These are phyloP conservation scores for Setaria viridis DNA, from an alignment of 202 grass and related monocot species.

Conservation along the genomic window DNA sequence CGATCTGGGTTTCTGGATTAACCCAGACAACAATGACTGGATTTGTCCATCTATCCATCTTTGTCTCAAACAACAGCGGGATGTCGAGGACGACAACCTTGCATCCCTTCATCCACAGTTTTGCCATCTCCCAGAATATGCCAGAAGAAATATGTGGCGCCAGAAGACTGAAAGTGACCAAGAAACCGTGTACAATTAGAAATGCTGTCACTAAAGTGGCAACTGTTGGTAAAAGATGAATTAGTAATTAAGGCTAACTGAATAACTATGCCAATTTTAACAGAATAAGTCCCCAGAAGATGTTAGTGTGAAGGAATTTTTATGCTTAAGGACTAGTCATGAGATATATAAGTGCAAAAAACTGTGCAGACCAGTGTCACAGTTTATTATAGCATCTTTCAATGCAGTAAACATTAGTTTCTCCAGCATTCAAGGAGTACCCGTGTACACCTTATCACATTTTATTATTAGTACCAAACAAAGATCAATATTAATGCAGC, in stretches of 20 bases:
- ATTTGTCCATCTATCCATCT: slow-evolving; percentile 73
- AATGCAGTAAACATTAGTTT: neutral
- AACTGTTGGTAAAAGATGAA: neutral
- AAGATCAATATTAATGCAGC: neutral
- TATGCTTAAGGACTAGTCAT: neutral
- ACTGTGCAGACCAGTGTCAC: neutral
- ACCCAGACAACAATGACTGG: slow-evolving; percentile 85
- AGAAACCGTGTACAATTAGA: neutral
- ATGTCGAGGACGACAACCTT: slow-evolving; percentile 80
- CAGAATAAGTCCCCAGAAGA: neutral
- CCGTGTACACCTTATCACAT: neutral
- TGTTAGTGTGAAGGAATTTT: neutral
- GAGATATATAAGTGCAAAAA: neutral
- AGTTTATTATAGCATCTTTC: neutral
- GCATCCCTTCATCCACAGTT: slow-evolving; percentile 82
- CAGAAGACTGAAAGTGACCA: slow-evolving; percentile 58
- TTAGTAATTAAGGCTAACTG: neutral
- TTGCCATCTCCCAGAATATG: slow-evolving; percentile 78
- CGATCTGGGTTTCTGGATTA: slow-evolving; percentile 64
- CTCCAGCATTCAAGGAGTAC: neutral
- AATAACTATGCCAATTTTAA: neutral
- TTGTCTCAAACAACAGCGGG: slow-evolving; percentile 81
- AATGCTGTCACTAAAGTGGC: neutral
- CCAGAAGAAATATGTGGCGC: slow-evolving; percentile 77
- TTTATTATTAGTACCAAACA: neutral